A percentile compares a stretch with the other conserved stretches of the same genome.
Conservation (phyloP, 2,329 filamentous ascomycete genomes). For the Pseudogymnoascus sp. region DNA sequence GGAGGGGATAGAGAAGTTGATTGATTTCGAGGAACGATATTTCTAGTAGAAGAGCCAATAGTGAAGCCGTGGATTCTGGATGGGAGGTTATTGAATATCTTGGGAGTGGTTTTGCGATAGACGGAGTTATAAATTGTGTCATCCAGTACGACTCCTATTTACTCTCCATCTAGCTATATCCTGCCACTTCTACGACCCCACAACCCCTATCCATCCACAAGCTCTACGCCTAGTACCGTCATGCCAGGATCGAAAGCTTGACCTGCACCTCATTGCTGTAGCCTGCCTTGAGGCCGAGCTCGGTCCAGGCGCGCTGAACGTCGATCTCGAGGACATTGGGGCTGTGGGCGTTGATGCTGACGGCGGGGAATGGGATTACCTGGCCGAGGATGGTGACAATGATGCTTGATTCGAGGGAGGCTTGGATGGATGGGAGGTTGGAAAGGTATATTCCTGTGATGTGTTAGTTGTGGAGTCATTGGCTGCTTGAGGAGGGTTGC, state of each 20-base stretch:
- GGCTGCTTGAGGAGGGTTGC: not conserved
- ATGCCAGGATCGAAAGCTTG: conserved; percentile 25
- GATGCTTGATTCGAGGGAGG: conserved; percentile 53
- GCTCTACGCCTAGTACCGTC: not conserved
- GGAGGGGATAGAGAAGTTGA: no score
- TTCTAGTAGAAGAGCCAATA: no score
- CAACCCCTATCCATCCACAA: not conserved
- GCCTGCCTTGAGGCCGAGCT: conserved; percentile 58
- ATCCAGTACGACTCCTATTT: not conserved
- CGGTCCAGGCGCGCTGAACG: conserved; percentile 66
- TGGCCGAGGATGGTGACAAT: conserved; percentile 67
- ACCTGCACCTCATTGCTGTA: conserved; percentile 77
- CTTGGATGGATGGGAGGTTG: conserved; percentile 45
- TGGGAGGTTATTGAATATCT: no score
- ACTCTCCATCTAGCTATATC: not conserved
- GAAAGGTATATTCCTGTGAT: conserved; percentile 66
- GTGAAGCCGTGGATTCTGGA: no score
- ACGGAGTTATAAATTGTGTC: not conserved
- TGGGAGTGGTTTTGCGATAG: not conserved
- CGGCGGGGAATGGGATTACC: conserved; percentile 58
- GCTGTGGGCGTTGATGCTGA: conserved; percentile 46
- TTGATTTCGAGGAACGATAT: no score
- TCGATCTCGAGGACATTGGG: conserved; percentile 66
- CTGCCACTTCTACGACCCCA: not conserved
- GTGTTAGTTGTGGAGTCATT: conserved; percentile 11